Base-by-base conservation (phyloP, 208 protist genomes). In the Balamuthia mandrillaris region DNA sequence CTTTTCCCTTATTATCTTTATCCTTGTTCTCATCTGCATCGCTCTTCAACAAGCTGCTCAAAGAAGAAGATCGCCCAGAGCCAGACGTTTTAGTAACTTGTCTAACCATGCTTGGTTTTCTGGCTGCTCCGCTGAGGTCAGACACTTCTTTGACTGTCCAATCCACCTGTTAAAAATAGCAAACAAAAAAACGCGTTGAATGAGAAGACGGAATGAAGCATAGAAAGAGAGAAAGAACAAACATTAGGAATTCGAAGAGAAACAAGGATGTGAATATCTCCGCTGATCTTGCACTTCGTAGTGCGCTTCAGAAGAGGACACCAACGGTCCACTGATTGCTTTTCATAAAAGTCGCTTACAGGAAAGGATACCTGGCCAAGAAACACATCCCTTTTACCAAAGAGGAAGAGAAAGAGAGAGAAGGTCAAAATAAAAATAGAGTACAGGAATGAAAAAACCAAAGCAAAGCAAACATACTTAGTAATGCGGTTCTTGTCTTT, bases 311-410 rank as follows among this genome's bases (percentile, higher is more conserved):
- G n/a, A n/a, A n/a, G n/a, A n/a, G n/a, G n/a, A n/a, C n/a, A n/a
- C n/a, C n/a, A n/a, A n/a, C n/a, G n/a, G 41, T 75, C 65, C 0
- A 75, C 65, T 0, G 65, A 54, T 37, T 44, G 65, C 10, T 75
- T 44, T 37, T 44, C 65, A n/a, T 75, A 75, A n/a, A 75, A 75
- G 2, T 75, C 65, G n/a, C 41, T 75, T 44, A 75, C 52, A 7
- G 65, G 65, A 3, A 75, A 29, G 24, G 65, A 75, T 3, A 75
- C 3, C 16, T 75, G 65, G 24, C 65, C 65, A 37, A 75, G 41
- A n/a, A 75, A 75, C 27, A 54, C 65, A n/a, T 75, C 65, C n/a
- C 65, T 75, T 31, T 0, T 27, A n/a, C 42, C 5, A 0, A 1
- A 3, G 1, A 68, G 31, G n/a, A 10, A n/a, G 42, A 7, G 42